A percentile compares a stretch with the other conserved stretches of the same genome.
These are phyloP conservation scores for Magnolia sinica DNA, from an alignment of 164 flowering plant genomes.

Conservation along the genomic window DNA sequence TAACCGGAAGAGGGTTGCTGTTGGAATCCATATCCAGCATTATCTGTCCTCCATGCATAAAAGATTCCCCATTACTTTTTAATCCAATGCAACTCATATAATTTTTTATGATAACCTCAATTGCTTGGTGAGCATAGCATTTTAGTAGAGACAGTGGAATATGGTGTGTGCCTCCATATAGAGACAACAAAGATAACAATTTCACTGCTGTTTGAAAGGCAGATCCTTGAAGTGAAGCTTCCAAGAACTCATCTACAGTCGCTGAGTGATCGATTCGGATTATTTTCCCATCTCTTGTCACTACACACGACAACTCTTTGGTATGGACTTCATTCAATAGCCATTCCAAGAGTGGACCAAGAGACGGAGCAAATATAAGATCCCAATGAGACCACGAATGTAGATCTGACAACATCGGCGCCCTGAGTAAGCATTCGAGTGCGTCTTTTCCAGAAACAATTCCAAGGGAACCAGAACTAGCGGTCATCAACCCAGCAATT, in stretches of 20 bases:
- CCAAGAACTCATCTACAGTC: slow-evolving; percentile 61
- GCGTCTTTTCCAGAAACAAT: slow-evolving; percentile 60
- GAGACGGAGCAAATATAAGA: slow-evolving; percentile 68
- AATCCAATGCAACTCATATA: slow-evolving; percentile 27
- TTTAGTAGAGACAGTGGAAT: slow-evolving; percentile 70
- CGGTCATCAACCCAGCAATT: slow-evolving; percentile 13
- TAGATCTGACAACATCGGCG: slow-evolving; percentile 81
- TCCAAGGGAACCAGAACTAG: slow-evolving; percentile 22
- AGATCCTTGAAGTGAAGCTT: slow-evolving; percentile 64
- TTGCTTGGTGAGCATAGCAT: slow-evolving; percentile 55
- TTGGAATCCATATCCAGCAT: slow-evolving; percentile 10
- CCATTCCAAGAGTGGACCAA: slow-evolving; percentile 83
- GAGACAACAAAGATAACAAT: slow-evolving; percentile 54
- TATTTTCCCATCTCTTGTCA: slow-evolving; percentile 65
- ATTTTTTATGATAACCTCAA: slow-evolving; percentile 63
- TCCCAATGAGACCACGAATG: slow-evolving; percentile 92
- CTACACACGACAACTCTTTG: slow-evolving; percentile 63
- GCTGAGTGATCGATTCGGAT: slow-evolving; percentile 72
- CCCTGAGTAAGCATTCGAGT: slow-evolving; percentile 52
- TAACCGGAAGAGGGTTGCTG: slow-evolving; percentile 1
- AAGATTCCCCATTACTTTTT: slow-evolving; percentile 7
- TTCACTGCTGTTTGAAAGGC: slow-evolving; percentile 70
- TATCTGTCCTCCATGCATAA: slow-evolving; percentile 15
- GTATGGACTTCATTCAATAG: slow-evolving; percentile 52
- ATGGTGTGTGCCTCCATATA: slow-evolving; percentile 62